Percentiles rank a stretch among this genome's conserved stretches.
These are phyloP conservation scores for Chalaropsis thielavioides DNA, from an alignment of 2,329 filamentous ascomycete species.

Conservation along the genomic window DNA sequence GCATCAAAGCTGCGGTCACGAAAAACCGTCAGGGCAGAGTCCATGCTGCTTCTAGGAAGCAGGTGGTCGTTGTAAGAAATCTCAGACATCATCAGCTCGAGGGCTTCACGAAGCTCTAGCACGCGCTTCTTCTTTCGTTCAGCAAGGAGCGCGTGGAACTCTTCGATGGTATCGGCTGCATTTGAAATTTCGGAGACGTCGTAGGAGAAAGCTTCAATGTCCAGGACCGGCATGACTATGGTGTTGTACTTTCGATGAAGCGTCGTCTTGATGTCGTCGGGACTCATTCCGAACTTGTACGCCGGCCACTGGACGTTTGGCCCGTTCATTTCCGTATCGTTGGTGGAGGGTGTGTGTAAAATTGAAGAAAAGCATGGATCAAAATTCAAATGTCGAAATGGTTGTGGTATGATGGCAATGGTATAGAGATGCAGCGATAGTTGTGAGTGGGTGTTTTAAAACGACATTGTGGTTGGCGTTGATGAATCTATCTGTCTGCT, in stretches of 20 bases:
- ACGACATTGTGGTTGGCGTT: background rate
- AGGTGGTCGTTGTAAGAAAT: background rate
- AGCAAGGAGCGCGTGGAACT: background rate
- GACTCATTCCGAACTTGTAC: background rate
- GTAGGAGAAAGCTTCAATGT: background rate
- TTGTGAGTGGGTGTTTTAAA: background rate
- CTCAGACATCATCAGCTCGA: background rate
- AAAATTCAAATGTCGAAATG: background rate
- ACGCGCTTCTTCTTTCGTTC: constrained; percentile 4
- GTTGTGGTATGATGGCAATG: background rate
- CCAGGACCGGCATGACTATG: background rate
- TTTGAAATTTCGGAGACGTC: background rate
- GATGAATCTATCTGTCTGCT: background rate
- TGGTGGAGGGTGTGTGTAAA: background rate
- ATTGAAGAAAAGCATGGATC: background rate
- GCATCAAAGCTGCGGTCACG: constrained; percentile 2
- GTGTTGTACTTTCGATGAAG: constrained; percentile 1
- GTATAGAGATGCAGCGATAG: background rate
- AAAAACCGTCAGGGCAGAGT: background rate
- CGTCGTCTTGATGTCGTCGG: background rate
- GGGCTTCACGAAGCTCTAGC: background rate
- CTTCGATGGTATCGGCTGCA: background rate
- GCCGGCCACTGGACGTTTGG: background rate
- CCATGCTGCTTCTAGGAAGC: background rate
- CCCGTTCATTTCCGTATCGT: background rate